A percentile compares a stretch with the other conserved stretches of the same genome.
Evolutionary conservation across 2,329 filamentous ascomycete species (phyloP).

Genomic region (Cercospora janseana): DNA sequence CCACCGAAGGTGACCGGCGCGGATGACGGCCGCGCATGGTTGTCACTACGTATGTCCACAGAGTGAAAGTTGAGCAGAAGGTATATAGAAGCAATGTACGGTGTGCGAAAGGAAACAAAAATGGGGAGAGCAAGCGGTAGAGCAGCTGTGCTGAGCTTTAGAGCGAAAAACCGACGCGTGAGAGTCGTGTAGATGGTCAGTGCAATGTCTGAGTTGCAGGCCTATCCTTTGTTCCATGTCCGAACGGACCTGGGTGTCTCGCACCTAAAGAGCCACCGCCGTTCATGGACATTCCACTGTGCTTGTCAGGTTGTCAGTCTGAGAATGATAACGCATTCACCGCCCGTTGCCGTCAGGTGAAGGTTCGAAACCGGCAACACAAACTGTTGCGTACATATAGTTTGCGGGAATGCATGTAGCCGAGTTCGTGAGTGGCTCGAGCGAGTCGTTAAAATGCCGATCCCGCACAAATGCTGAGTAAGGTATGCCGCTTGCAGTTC

Average conservation of each 20-base stretch:
- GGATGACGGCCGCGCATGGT: slow-evolving; percentile 5
- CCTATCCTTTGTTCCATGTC: neutral
- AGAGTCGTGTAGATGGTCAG: slow-evolving; percentile 4
- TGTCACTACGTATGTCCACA: neutral
- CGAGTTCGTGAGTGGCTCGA: slow-evolving; percentile 1
- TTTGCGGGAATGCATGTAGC: no score
- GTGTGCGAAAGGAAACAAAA: neutral
- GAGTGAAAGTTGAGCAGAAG: no score
- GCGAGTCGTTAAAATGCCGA: neutral
- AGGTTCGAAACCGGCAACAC: slow-evolving; percentile 8
- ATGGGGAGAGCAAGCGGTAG: neutral
- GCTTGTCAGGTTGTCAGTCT: no score
- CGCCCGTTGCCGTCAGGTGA: neutral
- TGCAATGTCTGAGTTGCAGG: neutral
- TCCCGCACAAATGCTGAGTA: neutral
- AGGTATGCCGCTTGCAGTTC: no score
- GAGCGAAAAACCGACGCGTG: neutral
- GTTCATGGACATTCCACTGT: neutral
- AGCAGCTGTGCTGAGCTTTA: slow-evolving; percentile 1
- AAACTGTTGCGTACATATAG: slow-evolving; percentile 3
- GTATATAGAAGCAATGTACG: no score
- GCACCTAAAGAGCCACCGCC: neutral
- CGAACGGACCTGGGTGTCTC: neutral
- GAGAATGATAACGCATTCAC: neutral
- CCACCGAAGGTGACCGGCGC: slow-evolving; percentile 4